Conservation (phyloP, 2,329 filamentous ascomycete genomes). For the Sarocladium brachiariae region DNA sequence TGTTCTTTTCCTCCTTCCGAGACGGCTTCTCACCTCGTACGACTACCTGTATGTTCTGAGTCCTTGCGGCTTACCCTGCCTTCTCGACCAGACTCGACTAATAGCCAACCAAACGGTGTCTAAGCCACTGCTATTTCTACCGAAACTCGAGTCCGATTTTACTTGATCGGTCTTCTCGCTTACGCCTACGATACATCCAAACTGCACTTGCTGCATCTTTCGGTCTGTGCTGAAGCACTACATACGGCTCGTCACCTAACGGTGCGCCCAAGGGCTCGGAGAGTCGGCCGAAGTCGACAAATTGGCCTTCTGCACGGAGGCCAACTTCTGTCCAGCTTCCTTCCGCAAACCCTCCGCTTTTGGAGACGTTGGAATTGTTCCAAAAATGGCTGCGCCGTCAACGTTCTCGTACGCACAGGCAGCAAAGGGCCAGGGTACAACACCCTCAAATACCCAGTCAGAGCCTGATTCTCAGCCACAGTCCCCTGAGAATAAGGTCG, state of each 20-base stretch:
- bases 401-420: constrained; percentile 94
- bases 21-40: not conserved
- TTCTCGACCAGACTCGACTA: not conserved
- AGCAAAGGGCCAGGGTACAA: constrained; percentile 65
- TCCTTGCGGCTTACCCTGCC: not conserved
- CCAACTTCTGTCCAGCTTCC: not conserved
- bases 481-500: constrained; percentile 21
- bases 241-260: not conserved
- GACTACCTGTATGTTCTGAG: not conserved
- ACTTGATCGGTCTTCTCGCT: not conserved
- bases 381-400: constrained; percentile 48
- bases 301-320: constrained; percentile 1
- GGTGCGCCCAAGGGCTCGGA: constrained; percentile 7
- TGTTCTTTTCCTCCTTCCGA: not conserved
- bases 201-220: not conserved
- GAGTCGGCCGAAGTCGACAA: constrained; percentile 1
- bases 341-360: not conserved
- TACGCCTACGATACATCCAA: not conserved
- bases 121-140: not conserved
- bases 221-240: not conserved
- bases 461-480: constrained; percentile 19
- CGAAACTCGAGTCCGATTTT: constrained; percentile 1
- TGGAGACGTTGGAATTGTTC: constrained; percentile 17
- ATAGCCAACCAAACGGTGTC: not conserved
- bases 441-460: constrained; percentile 23